These are phyloP conservation scores for Avena insularis DNA, from an alignment of 176 grass and related monocot genomes.

Conservation along the genomic window DNA sequence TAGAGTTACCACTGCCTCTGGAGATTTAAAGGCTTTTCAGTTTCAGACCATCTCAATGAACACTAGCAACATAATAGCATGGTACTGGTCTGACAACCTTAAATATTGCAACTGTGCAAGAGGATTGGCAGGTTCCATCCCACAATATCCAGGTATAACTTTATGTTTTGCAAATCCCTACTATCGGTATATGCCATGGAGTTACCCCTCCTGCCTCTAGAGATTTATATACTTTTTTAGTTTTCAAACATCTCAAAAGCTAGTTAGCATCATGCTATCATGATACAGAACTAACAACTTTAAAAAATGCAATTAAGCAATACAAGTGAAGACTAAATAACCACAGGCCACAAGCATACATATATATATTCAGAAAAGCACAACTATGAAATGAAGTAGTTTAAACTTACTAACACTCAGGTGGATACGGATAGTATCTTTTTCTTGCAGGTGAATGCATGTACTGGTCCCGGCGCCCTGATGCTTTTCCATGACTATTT, in stretches of 20 bases:
- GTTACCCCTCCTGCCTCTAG: not conserved
- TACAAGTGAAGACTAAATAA: too few species aligned
- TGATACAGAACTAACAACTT: constrained; percentile 9
- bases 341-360: not conserved
- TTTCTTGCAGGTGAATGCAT: constrained; percentile 43
- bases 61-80: not conserved
- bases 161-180: not conserved
- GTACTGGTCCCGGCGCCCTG: constrained; percentile 9
- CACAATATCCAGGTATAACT: not conserved
- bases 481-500: constrained; percentile 27
- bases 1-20: not conserved
- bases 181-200: not conserved
- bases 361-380: not conserved
- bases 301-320: constrained; percentile 7
- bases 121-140: not conserved
- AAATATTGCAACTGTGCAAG: not conserved
- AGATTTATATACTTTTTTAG: not conserved
- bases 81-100: not conserved
- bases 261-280: not conserved
- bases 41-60: too few species aligned
- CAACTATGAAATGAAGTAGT: not conserved
- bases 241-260: not conserved
- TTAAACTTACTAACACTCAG: constrained; percentile 53
- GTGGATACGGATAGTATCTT: constrained; percentile 29
- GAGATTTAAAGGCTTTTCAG: not conserved